Conservation (phyloP, 2,329 filamentous ascomycete genomes). For the Verticillium tricorpus region DNA sequence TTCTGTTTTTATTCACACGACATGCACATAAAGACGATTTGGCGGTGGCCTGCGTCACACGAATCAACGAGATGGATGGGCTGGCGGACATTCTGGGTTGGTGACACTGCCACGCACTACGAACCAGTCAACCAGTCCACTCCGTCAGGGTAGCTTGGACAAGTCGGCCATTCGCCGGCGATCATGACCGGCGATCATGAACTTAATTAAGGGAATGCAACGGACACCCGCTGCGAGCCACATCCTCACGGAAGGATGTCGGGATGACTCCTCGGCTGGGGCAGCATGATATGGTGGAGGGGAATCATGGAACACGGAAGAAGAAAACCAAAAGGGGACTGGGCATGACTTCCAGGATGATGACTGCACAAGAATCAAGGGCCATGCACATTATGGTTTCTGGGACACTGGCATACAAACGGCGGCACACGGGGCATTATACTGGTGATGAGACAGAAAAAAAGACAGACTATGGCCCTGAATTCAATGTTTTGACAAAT, state of each 20-base stretch:
- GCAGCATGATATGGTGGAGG: background rate
- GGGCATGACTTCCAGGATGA: background rate
- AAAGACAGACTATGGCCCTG: background rate
- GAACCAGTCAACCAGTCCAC: background rate
- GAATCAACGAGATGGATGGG: background rate
- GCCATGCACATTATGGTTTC: background rate
- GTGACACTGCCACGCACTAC: background rate
- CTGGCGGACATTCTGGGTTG: background rate
- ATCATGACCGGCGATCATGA: background rate
- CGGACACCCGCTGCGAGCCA: background rate
- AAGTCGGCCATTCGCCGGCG: background rate
- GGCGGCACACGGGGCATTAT: background rate
- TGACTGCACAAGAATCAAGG: background rate
- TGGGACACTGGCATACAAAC: background rate
- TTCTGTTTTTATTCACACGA: slow-evolving; percentile 7
- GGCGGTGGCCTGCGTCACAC: background rate
- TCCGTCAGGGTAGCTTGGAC: background rate
- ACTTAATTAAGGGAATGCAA: background rate
- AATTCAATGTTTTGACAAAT: background rate
- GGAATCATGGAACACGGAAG: background rate
- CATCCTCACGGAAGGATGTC: background rate
- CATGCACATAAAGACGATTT: slow-evolving; percentile 9
- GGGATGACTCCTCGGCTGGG: background rate
- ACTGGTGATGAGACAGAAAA: background rate
- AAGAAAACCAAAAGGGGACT: background rate